Evolutionary conservation across 108 stramenopile genomes (phyloP), one percentile per base, ranked within the genome.

Genomic region (Nitzschia palea): DNA sequence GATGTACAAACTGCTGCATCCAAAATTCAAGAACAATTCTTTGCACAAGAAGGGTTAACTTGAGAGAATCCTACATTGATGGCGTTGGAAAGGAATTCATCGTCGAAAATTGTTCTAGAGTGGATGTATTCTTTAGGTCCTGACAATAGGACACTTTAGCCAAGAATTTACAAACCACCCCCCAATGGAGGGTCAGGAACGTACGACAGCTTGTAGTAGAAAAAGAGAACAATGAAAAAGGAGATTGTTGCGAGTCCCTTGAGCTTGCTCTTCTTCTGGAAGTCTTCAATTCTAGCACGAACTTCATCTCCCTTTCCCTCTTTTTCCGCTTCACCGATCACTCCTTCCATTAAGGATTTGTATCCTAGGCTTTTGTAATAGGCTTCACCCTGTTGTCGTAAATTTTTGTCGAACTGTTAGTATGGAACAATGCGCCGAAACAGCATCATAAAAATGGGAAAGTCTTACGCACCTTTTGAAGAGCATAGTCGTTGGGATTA

Each of bases 1-100:
- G 88, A 92, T 61, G 84, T 90, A 2, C 82, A 83, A 64, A 81
- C 70, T 60, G 84, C 84, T 20, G 81, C 70, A 4, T 33, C 61
- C 31, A 73, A 76, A 34, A 73, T 85, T n/a, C 76, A 58, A 37
- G 55, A 73, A 15, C 65, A 59, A 40, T 61, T 61, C 20, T 57
- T 45, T 9, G 28, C 45, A 5, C 5, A 26, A 63, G 42, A 42
- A 42, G 14, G 42, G 42, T 14, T 42, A 42, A 14, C 42, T 42
- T 42, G 42, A 12, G 9, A 14, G 42, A 42, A 12, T 9, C 42
- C n/a, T n/a, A n/a, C n/a, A n/a, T n/a, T n/a, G n/a, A n/a, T n/a
- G n/a, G n/a, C n/a, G n/a, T n/a, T n/a, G n/a, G n/a, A n/a, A n/a
- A n/a, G n/a, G n/a, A 42, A 12, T 14, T 42, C 14, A 14, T 42